phyloP scores from a whole-genome alignment of 2,329 filamentous ascomycete genomes.

The Colletotrichum brevisporum region DNA sequence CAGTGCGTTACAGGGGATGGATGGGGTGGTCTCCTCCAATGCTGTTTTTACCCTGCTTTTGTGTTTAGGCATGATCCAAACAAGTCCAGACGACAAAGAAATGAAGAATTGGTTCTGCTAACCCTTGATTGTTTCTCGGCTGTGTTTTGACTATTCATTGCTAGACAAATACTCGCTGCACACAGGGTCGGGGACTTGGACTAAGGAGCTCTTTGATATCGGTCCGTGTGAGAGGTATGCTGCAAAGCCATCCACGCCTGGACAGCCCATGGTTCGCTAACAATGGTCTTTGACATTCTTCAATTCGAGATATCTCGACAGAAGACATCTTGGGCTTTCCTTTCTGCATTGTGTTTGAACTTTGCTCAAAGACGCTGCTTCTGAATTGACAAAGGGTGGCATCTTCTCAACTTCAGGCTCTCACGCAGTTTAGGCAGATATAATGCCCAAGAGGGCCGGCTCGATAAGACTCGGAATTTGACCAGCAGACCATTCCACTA shows the following conservation, averaged over 20 bases:
- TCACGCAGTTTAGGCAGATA: not conserved
- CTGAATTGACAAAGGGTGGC: too few species aligned
- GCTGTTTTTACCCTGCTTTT: slow-evolving; percentile 35
- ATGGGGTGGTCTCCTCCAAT: slow-evolving; percentile 20
- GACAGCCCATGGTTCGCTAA: not conserved
- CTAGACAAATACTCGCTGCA: not conserved
- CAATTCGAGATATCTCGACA: not conserved
- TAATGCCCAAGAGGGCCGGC: not conserved
- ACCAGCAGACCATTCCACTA: not conserved
- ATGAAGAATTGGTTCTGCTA: slow-evolving; percentile 34
- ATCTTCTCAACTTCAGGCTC: too few species aligned
- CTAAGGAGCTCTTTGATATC: not conserved
- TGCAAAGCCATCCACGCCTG: not conserved
- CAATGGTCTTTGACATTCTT: not conserved
- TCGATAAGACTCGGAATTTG: not conserved
- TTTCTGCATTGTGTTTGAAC: too few species aligned
- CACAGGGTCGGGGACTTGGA: not conserved
- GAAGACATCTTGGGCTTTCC: not conserved
- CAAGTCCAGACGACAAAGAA: slow-evolving; percentile 37
- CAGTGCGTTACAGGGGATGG: slow-evolving; percentile 32
- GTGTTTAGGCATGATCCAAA: slow-evolving; percentile 38
- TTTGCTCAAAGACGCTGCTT: too few species aligned
- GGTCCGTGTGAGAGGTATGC: not conserved
- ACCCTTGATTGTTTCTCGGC: not conserved
- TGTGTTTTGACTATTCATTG: not conserved